Base-by-base conservation (phyloP, 306 rosid species). In the Potentilla sterilis region DNA sequence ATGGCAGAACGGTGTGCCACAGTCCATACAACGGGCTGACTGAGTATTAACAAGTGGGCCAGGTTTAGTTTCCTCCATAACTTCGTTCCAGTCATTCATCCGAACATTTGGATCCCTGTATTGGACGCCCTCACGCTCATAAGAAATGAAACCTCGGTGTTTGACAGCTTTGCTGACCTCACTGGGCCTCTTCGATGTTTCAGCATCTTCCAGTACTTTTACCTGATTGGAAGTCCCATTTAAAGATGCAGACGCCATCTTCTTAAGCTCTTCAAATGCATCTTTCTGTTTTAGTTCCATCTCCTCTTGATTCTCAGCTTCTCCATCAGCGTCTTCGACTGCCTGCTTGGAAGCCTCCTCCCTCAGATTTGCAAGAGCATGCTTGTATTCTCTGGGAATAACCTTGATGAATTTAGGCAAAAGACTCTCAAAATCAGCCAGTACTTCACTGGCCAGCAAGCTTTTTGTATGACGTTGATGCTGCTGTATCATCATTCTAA, bases 11-110 rank as follows among this genome's bases (percentile, higher is more conserved):
- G 99, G 99, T 76, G 99, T 96, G 24, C 99, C 99, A 75, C 99
- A 96, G 79, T 96, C 99, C 99, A 96, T 96, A 89, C 99, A 96
- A 54, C 99, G 98, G 48, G 99, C 99, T 21, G 99, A 90, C 71
- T 96, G 99, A 59, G 99, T 96, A 75, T 88, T 90, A 78, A 96
- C 63, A 74, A 96, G 99, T 59, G 99, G 93, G 24, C 98, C 99
- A 42, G 99, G 97, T 85, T 92, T 82, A 66, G 92, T 77, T 83
- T 89, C 92, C 87, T 86, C 88, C 99, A 89, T 89, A 80, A 96
- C 99, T 82, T 96, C 99, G 8, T 84, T 79, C 99, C 99, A 96
- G 61, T 96, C 99, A 74, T 77, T 80, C 92, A 96, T 80, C 43
- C 99, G 88, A 78, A 84, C 84, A 42, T 86, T 88, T 32, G 99